A percentile compares a stretch with the other conserved stretches of the same genome.
Evolutionary conservation across 768 basidiomycete genomes (phyloP).

Genomic region (Xerocomus potaroensis): DNA sequence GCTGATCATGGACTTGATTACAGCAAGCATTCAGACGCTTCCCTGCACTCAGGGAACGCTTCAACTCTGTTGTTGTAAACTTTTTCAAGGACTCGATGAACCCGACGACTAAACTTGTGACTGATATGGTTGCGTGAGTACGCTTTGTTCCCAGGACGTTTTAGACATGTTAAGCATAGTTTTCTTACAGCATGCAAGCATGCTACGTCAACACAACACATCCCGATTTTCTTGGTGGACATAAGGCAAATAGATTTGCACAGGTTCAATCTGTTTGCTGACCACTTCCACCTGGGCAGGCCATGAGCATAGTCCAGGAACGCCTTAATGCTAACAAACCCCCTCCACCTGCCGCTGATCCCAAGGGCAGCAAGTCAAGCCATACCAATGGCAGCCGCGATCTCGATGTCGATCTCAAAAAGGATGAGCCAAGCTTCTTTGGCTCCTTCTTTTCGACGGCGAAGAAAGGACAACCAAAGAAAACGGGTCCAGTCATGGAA

Average conservation of each 20-base stretch:
- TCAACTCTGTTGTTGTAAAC: conserved; percentile 93
- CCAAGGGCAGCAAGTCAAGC: conserved; percentile 64
- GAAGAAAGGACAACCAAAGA: conserved; percentile 57
- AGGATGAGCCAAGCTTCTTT: conserved; percentile 91
- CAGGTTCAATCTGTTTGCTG: not conserved
- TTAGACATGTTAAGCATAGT: not conserved
- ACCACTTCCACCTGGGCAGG: conserved; percentile 41
- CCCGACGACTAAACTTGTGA: conserved; percentile 92
- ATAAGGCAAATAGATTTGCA: conserved; percentile 51
- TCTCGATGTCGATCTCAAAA: conserved; percentile 84
- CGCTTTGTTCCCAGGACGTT: not conserved
- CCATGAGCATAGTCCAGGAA: conserved; percentile 83
- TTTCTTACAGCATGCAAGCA: conserved; percentile 78
- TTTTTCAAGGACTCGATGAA: conserved; percentile 95
- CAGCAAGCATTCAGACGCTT: conserved; percentile 96
- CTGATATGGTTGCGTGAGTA: conserved; percentile 86
- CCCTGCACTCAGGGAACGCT: conserved; percentile 93
- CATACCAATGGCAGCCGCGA: conserved; percentile 91
- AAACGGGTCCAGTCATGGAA: conserved; percentile 57
- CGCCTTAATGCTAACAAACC: conserved; percentile 80
- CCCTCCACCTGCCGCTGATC: conserved; percentile 50
- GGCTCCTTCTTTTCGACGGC: conserved; percentile 88
- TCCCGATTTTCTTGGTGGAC: conserved; percentile 96
- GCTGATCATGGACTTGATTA: conserved; percentile 5
- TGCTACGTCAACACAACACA: conserved; percentile 99